A percentile compares a stretch with the other conserved stretches of the same genome.
Conservation (phyloP, 2,329 filamentous ascomycete genomes). For the Neofusicoccum ribis region DNA sequence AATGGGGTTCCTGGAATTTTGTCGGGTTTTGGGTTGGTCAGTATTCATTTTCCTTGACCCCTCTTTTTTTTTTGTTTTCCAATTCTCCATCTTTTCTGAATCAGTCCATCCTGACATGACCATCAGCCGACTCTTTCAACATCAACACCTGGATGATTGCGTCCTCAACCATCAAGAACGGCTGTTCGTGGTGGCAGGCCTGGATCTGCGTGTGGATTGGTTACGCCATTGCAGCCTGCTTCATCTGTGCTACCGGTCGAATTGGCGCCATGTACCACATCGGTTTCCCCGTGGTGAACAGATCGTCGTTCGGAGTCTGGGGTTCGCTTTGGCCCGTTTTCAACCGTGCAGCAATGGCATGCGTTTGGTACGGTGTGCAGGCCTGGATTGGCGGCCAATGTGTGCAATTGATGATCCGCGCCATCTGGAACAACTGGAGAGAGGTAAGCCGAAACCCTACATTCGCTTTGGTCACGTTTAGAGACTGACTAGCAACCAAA, state of each 20-base stretch:
- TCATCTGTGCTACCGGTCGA: slow-evolving; percentile 75
- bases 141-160: slow-evolving; percentile 91
- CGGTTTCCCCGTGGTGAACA: slow-evolving; percentile 77
- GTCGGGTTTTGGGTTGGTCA: slow-evolving; percentile 78
- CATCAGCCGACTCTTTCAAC: slow-evolving; percentile 45
- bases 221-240: slow-evolving; percentile 73
- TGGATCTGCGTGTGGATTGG: slow-evolving; percentile 78
- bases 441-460: slow-evolving; percentile 28
- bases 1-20: slow-evolving; percentile 88
- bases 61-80: not conserved
- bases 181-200: slow-evolving; percentile 88
- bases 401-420: slow-evolving; percentile 82
- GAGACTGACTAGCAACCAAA: slow-evolving; percentile 24
- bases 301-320: slow-evolving; percentile 85
- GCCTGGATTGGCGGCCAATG: slow-evolving; percentile 79
- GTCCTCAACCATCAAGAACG: slow-evolving; percentile 74
- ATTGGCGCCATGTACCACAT: slow-evolving; percentile 89
- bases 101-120: slow-evolving; percentile 22
- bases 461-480: too few species aligned
- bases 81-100: not conserved
- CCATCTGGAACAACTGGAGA: slow-evolving; percentile 74
- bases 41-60: slow-evolving; percentile 10
- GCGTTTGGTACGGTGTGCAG: slow-evolving; percentile 86
- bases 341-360: slow-evolving; percentile 84
- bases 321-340: slow-evolving; percentile 86